Base-by-base conservation (phyloP, 352 stramenopile species). In the Pythium scleroteichum region DNA sequence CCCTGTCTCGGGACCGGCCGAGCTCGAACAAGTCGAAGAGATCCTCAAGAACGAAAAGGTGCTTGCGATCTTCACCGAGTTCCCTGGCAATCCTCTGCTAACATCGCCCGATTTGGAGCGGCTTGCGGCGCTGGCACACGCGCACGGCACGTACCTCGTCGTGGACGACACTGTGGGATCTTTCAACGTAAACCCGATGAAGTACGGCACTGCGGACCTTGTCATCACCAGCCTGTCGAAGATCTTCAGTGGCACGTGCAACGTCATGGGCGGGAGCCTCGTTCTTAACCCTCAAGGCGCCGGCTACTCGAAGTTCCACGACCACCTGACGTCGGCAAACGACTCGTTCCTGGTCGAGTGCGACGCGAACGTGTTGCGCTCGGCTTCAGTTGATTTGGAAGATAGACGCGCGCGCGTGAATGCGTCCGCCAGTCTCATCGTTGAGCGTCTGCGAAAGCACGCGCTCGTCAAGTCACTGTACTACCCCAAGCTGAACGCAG, bases 191-290 rank as follows among this genome's bases (percentile, higher is more conserved):
- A 93, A 98, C 62, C 66, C 95, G 23, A 83, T 97, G 69, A 71
- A 88, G 41, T 68, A 81, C 39, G 73, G 66, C 17, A 68, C 71
- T 20, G 92, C 90, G 0, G 94, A 98, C 76, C 69, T 97, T 8
- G 82, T 98, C 29, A 85, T 80, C n/a, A 97, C 92, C 13, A 96
- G 83, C 66, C 70, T 98, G 35, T 96, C 92, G 26, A 98, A 98
- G 74, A 87, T 98, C 50, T 97, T 98, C 52, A 94, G 85, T 48
- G 94, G 94, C 14, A 83, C 81, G 8, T 85, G 90, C 40, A 93
- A 95, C 62, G 82, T 92, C n/a, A 98, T 98, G 78, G 93, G 72
- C 22, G 94, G 94, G 17, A 97, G 87, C 45, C 65, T 97, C 12
- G 84, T 98, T 19, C 45, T 94, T 19, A 98, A 97, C 69, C 84